Evolutionary conservation across 1,284 basidiomycete genomes (phyloP).

Genomic region (Spongiforma sp.): DNA sequence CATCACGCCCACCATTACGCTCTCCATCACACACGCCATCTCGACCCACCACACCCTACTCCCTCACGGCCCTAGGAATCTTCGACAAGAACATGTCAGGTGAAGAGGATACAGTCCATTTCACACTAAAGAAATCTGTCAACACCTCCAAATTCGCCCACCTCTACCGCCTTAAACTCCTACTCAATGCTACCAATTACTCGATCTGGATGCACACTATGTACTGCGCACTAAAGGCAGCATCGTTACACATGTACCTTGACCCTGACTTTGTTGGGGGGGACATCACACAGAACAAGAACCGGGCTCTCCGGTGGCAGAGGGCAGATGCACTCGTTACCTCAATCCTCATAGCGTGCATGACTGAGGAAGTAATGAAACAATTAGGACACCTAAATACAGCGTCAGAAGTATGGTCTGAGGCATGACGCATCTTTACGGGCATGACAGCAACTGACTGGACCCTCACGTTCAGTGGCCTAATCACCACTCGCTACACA

Average conservation of each 20-base stretch:
- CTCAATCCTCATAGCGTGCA: neutral
- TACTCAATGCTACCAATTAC: conserved; percentile 2
- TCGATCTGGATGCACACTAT: neutral
- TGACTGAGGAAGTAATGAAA: conserved; percentile 2
- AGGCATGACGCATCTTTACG: neutral
- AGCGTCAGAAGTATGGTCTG: conserved; percentile 2
- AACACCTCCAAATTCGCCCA: conserved; percentile 10
- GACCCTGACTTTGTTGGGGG: neutral
- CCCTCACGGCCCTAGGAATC: neutral
- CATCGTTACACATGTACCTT: conserved; percentile 4
- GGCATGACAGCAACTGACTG: conserved; percentile 8
- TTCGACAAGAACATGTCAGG: neutral
- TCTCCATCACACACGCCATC: neutral
- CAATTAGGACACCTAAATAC: conserved; percentile 1
- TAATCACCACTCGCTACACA: neutral
- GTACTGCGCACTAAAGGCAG: neutral
- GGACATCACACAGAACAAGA: neutral
- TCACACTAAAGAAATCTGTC: conserved; percentile 7
- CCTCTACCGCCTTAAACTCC: neutral
- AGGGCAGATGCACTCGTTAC: conserved; percentile 7
- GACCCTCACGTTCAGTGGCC: neutral
- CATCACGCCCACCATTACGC: too few species aligned
- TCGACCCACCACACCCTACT: neutral
- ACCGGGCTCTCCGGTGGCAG: neutral
- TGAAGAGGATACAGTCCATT: neutral